Percentiles rank a stretch among this genome's conserved stretches.
phyloP scores from a whole-genome alignment of 1,139 yeast genomes.

The Keqinozyma sinolaborantium region DNA sequence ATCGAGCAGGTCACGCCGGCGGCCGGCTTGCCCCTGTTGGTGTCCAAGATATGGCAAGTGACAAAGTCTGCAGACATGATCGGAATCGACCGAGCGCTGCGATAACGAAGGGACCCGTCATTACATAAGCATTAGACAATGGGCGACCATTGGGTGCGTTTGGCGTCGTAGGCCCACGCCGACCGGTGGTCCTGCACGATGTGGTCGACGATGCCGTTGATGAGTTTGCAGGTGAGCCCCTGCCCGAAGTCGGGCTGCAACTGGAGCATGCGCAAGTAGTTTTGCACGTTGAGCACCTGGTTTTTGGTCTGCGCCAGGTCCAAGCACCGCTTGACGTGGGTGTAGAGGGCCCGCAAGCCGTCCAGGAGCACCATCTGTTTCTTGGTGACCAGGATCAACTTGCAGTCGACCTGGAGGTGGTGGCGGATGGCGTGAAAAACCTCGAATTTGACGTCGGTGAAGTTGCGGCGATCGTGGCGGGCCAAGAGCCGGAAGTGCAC shows the following conservation, averaged over 20 bases:
- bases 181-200: constrained; percentile 15
- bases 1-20: constrained; percentile 59
- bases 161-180: constrained; percentile 23
- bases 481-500: constrained; percentile 16
- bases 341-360: constrained; percentile 12
- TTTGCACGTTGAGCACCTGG: constrained; percentile 10
- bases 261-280: constrained; percentile 9
- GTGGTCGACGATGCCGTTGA: constrained; percentile 26
- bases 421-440: constrained; percentile 33
- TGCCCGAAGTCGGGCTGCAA: constrained; percentile 8
- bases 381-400: constrained; percentile 21
- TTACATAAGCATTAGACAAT: background rate
- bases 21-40: constrained; percentile 83
- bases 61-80: constrained; percentile 49
- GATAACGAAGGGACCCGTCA: background rate
- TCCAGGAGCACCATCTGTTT: constrained; percentile 18
- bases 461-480: constrained; percentile 4
- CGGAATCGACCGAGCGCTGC: background rate
- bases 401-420: constrained; percentile 16
- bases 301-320: constrained; percentile 7
- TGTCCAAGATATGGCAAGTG: constrained; percentile 85
- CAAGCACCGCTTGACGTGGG: constrained; percentile 15
- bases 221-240: constrained; percentile 15
- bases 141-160: constrained; percentile 15
- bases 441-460: constrained; percentile 10